Base-by-base conservation (phyloP, 2,329 filamentous ascomycete genomes). In the Nannizziopsis barbatae region DNA sequence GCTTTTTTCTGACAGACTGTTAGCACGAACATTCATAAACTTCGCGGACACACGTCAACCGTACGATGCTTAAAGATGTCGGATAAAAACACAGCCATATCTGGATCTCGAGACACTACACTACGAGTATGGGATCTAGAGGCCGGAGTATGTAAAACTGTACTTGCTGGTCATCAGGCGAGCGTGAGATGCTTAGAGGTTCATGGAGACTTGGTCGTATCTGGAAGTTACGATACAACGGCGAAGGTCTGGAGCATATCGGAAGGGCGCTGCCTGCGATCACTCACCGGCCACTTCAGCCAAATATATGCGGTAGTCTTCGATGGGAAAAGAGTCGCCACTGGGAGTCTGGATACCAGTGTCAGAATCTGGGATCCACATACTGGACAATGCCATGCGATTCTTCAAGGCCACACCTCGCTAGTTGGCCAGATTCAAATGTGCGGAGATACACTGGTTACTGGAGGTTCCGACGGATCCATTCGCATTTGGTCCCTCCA, bases 301-400 rank as follows among this genome's bases (percentile, higher is more conserved):
- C 92, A 98, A 63, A 98, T 98, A 50, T 98, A 98, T 64, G 92
- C 92, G 15, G 94, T 98, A 62, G 92, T 92, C 1, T 98, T 96
- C 66, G 92, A 98, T 63, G 92, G 92, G 35, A 82, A 83, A 57
- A 79, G 89, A 54, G 89, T 98, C 50, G 90, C 93, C 32, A 98
- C 92, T 8, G 92, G 92, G 45, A 95, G 89, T 65, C 72, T 98
- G 53, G 92, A 98, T 67, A 98, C 92, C 2, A 95, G 90, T 58
- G 90, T 98, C 20, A 77, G 92, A 55, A 93, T 98, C 53, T 98
- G 92, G 92, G 88, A 98, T 71, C 86, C 87, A 20, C 79, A 76
- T 43, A 87, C 86, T 58, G 89, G 88, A 36, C 83, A 86, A 64
- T 90, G 89, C 59, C 80, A 92, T 61, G 89, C 88, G 22, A 88